A percentile compares a stretch with the other conserved stretches of the same genome.
These are phyloP conservation scores for Phialophora expanda DNA, from an alignment of 2,329 filamentous ascomycete genomes.

Conservation along the genomic window DNA sequence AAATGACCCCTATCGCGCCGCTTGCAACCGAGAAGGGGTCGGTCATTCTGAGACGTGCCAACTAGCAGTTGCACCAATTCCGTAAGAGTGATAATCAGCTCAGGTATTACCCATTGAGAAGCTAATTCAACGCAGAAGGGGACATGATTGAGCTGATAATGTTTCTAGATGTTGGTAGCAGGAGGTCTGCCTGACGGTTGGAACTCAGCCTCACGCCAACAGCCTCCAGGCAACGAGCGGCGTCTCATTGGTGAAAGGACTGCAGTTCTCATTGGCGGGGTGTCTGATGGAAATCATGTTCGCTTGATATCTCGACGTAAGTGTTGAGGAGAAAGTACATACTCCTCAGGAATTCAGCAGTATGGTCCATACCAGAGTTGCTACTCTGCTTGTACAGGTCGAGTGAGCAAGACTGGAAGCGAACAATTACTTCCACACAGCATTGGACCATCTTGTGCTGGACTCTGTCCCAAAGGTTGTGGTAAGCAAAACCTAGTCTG, in stretches of 20 bases:
- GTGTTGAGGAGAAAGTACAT: neutral
- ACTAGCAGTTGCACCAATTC: neutral
- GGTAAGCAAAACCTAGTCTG: neutral
- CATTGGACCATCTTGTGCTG: neutral
- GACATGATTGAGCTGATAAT: neutral
- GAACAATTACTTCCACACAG: neutral
- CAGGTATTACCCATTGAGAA: neutral
- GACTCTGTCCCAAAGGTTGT: neutral
- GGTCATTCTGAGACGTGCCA: neutral
- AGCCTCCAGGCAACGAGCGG: neutral
- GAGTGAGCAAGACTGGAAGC: neutral
- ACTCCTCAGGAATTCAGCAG: neutral
- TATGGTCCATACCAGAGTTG: neutral
- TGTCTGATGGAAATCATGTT: neutral
- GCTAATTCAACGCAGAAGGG: neutral
- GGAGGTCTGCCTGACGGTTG: neutral
- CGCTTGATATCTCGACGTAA: neutral
- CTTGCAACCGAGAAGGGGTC: slow-evolving; percentile 17
- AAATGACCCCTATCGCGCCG: slow-evolving; percentile 16
- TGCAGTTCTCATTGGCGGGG: slow-evolving; percentile 9
- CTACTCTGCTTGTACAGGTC: neutral
- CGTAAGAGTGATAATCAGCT: neutral
- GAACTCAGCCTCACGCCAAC: slow-evolving; percentile 1
- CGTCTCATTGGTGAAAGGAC: slow-evolving; percentile 2
- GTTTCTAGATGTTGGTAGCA: neutral